A percentile compares a stretch with the other conserved stretches of the same genome.
Evolutionary conservation across 352 stramenopile species (phyloP).

Genomic region (Pythium dissimile): DNA sequence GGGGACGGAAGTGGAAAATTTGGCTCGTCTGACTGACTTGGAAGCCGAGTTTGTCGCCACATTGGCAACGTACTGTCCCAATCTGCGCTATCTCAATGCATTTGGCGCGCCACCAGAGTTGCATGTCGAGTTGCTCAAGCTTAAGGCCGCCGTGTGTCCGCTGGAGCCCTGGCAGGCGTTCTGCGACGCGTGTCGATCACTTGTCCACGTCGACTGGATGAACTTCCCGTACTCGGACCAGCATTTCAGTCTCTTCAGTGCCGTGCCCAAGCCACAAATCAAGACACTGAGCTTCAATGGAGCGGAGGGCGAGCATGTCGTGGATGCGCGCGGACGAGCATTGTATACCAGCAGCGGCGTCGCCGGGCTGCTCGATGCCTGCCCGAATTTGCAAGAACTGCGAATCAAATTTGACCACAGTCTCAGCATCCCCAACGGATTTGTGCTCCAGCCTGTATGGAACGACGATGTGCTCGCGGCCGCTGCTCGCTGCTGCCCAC

Average conservation of each 20-base stretch:
- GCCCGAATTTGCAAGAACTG: conserved; percentile 8
- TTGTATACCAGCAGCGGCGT: conserved; percentile 7
- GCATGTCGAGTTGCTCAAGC: not conserved
- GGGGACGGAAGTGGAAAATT: not conserved
- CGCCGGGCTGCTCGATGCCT: not conserved
- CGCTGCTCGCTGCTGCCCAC: not conserved
- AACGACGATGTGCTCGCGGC: conserved; percentile 11
- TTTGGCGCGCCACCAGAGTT: not conserved
- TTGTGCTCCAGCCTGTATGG: conserved; percentile 6
- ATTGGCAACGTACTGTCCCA: conserved; percentile 8
- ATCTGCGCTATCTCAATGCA: conserved; percentile 8
- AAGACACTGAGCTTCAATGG: not conserved
- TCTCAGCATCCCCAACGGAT: conserved; percentile 4
- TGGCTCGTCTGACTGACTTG: not conserved
- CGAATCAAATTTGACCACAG: conserved; percentile 11
- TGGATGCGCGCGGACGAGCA: not conserved
- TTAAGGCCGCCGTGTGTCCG: not conserved
- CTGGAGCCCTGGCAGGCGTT: conserved; percentile 3
- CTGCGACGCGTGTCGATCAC: not conserved
- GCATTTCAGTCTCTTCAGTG: conserved; percentile 6
- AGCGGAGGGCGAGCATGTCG: conserved; percentile 10
- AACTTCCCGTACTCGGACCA: conserved; percentile 12
- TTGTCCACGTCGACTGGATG: conserved; percentile 12
- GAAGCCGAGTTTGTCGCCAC: conserved; percentile 10
- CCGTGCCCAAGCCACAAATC: not conserved